Evolutionary conservation across 176 grass and related monocot species (phyloP), one percentile per base, ranked within the genome.

Genomic region (Oryza meridionalis): DNA sequence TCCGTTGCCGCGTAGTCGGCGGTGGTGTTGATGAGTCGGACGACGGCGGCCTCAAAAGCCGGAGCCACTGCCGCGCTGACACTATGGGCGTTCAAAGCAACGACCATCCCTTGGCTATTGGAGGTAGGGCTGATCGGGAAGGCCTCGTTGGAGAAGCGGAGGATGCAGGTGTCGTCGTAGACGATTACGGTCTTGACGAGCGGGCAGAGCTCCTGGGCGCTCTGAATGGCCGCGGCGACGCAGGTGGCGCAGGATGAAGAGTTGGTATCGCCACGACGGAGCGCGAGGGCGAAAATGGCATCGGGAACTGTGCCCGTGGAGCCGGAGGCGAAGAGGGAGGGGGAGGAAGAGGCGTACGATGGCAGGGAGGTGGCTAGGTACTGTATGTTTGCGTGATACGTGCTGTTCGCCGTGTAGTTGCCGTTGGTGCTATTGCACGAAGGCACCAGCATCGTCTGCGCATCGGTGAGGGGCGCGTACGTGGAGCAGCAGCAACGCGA

Each of bases 141-240:
- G 68, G 70, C 16, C 25, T 70, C 11, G 78, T 75, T 42, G 75
- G 91, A 75, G 89, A 72, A 97, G 62, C 77, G 81, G 53, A 93
- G 66, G 64, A 84, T 70, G 91, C 94, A 97, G 27, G 43, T 43
- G 63, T 97, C 82, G 43, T 90, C 71, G 83, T 6, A 96, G 22
- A 91, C 12, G 70, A 63, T 83, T 2, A 84, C 83, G 0, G 2
- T 26, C 49, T 12, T 83, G 42, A 32, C 19, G 44, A 63, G 24
- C 0, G 86, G 67, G 75, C 86, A 88, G 21, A 78, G 67, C 68
- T 81, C 16, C 77, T 75, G 76, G 25, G 86, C 77, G 50, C 74
- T 29, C n/a, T 6, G 7, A 67, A 88, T 78, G 31, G 86, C 73
- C 5, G 1, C 46, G 55, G 21, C 7, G 16, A 78, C 53, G 73